Evolutionary conservation across 139 green algal species (phyloP), one percentile per base, ranked within the genome.

Genomic region (Dunaliella sp.): DNA sequence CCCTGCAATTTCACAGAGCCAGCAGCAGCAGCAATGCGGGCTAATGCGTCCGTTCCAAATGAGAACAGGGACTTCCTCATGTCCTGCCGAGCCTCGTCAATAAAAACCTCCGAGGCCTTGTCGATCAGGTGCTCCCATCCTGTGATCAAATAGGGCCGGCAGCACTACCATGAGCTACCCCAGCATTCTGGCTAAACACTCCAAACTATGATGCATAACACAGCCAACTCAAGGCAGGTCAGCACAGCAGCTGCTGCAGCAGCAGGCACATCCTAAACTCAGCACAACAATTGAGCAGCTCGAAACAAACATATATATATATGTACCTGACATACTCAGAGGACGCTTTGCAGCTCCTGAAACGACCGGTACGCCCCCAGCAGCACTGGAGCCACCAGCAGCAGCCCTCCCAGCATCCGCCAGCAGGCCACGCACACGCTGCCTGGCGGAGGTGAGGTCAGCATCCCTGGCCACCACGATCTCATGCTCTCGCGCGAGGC

Each of bases 71-170:
- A n/a, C n/a, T n/a, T n/a, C n/a, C n/a, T n/a, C n/a, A n/a, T n/a
- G n/a, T n/a, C n/a, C n/a, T n/a, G n/a, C n/a, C n/a, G n/a, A n/a
- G n/a, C n/a, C n/a, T n/a, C n/a, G n/a, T n/a, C n/a, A n/a, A n/a
- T n/a, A n/a, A n/a, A n/a, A n/a, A n/a, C 90, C 34, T 86, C 86
- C 3, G 87, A 83, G 7, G 90, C 90, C 78, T 92, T 88, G 16
- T 93, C 90, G 30, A 93, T 88, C 36, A 93, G 65, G 21, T 93
- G 88, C 84, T 93, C 90, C 87, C 88, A 92, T n/a, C 86, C 87
- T n/a, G 83, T n/a, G n/a, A n/a, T n/a, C n/a, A n/a, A 81, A 65
- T 16, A 65, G 16, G 7, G 7, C 7, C 7, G 16, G 48, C 48
- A 65, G 48, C 48, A 65, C n/a, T n/a, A n/a, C n/a, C n/a, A n/a